Conservation (phyloP, 108 stramenopile species). For the Fistulifera pelliculosa region DNA sequence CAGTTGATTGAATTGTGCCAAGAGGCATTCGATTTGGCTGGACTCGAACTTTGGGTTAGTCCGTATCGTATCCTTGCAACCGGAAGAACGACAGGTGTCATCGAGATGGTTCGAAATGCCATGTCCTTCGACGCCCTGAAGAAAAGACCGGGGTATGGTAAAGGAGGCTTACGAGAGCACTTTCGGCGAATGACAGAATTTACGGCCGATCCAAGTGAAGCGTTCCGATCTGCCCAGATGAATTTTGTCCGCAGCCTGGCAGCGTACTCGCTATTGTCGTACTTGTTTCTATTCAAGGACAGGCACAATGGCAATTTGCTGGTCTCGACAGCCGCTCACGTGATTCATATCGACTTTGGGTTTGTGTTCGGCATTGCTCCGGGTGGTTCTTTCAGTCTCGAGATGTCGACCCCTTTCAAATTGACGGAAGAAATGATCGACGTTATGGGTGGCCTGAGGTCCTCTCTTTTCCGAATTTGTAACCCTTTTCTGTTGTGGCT, state of each 20-base stretch:
- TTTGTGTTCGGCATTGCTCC: constrained; percentile 95
- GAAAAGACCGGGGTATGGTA: constrained; percentile 85
- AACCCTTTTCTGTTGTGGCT: constrained; percentile 91
- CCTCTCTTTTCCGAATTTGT: constrained; percentile 91
- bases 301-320: constrained; percentile 96
- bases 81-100: constrained; percentile 82
- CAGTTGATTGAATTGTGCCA: constrained; percentile 90
- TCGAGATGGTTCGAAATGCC: constrained; percentile 86
- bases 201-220: constrained; percentile 70
- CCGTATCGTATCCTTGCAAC: constrained; percentile 94
- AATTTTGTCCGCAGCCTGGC: constrained; percentile 90
- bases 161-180: constrained; percentile 67
- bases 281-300: constrained; percentile 96
- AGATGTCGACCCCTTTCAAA: constrained; percentile 94
- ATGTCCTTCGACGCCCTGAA: constrained; percentile 94
- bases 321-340: constrained; percentile 91
- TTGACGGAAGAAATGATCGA: constrained; percentile 96
- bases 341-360: constrained; percentile 99
- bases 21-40: constrained; percentile 86
- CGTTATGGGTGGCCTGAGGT: constrained; percentile 86
- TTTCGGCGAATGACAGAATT: constrained; percentile 74
- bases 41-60: constrained; percentile 80
- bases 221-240: constrained; percentile 57
- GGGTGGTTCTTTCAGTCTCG: constrained; percentile 90
- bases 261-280: constrained; percentile 94